A percentile compares a stretch with the other conserved stretches of the same genome.
Evolutionary conservation across 2,329 filamentous ascomycete species (phyloP).

Genomic region (Aspergillus sp.): DNA sequence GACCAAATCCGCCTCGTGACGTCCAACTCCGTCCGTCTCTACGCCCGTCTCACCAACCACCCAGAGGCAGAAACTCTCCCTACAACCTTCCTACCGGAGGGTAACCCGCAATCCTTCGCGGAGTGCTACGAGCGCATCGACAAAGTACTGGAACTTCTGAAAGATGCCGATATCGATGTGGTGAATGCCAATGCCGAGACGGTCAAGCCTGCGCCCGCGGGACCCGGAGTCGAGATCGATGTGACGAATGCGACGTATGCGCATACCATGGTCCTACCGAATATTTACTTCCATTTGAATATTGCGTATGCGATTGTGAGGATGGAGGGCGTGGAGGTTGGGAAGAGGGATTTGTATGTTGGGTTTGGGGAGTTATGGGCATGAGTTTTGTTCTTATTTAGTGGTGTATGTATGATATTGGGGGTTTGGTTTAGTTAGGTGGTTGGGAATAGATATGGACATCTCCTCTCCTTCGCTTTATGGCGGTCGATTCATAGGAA

Average conservation of each 20-base stretch:
- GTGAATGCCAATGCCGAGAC: slow-evolving; percentile 25
- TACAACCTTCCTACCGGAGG: slow-evolving; percentile 4
- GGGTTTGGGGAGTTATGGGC: slow-evolving; percentile 2
- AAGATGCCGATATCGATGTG: slow-evolving; percentile 17
- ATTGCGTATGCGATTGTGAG: slow-evolving; percentile 26
- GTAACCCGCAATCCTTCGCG: slow-evolving; percentile 22
- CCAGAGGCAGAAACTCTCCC: slow-evolving; percentile 6
- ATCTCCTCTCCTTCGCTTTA: too few species aligned
- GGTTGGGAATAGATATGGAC: too few species aligned
- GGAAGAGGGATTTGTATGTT: slow-evolving; percentile 20
- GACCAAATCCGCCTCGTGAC: slow-evolving; percentile 29
- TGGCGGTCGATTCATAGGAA: too few species aligned
- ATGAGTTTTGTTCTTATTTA: too few species aligned
- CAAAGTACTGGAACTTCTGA: slow-evolving; percentile 21
- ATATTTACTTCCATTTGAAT: slow-evolving; percentile 28
- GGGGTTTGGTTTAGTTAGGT: too few species aligned
- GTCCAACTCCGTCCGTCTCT: slow-evolving; percentile 27
- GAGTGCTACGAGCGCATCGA: slow-evolving; percentile 29
- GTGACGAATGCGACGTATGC: slow-evolving; percentile 20
- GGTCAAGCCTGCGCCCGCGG: slow-evolving; percentile 16
- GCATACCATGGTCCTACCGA: slow-evolving; percentile 21
- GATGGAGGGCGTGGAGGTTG: slow-evolving; percentile 22
- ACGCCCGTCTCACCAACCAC: slow-evolving; percentile 28
- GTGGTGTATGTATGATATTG: too few species aligned
- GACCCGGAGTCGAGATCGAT: slow-evolving; percentile 1